phyloP scores from a whole-genome alignment of 2,329 filamentous ascomycete species.

The Cordyceps fumosorosea region DNA sequence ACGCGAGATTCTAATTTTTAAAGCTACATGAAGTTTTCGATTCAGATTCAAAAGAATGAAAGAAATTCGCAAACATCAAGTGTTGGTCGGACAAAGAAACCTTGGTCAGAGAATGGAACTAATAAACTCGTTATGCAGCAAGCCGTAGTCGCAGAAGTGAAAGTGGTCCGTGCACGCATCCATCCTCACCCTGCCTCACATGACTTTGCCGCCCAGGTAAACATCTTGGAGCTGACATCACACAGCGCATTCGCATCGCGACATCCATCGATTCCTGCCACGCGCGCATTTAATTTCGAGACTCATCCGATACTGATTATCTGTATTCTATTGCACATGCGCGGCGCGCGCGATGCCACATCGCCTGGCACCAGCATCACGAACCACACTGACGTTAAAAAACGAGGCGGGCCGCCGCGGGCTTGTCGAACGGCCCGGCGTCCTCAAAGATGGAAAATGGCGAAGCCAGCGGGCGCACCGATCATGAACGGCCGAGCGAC shows the following conservation, averaged over 20 bases:
- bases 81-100: neutral
- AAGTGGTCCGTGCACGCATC: constrained; percentile 21
- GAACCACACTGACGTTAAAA: neutral
- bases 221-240: constrained; percentile 13
- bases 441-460: constrained; percentile 49
- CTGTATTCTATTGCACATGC: neutral
- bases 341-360: constrained; percentile 2
- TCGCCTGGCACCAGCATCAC: neutral
- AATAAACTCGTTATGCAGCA: neutral
- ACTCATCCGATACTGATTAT: neutral
- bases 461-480: constrained; percentile 46
- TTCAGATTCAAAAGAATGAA: neutral
- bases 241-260: constrained; percentile 5
- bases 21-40: no score
- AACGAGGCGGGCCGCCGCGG: neutral
- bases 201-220: constrained; percentile 20
- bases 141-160: neutral
- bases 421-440: constrained; percentile 40
- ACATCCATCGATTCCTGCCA: neutral
- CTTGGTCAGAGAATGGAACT: no score
- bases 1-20: no score
- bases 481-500: constrained; percentile 45
- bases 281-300: neutral
- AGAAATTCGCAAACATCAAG: no score
- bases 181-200: constrained; percentile 21